A percentile compares a stretch with the other conserved stretches of the same genome.
Conservation (phyloP, 208 protist species). For the Porcisia hertigi region DNA sequence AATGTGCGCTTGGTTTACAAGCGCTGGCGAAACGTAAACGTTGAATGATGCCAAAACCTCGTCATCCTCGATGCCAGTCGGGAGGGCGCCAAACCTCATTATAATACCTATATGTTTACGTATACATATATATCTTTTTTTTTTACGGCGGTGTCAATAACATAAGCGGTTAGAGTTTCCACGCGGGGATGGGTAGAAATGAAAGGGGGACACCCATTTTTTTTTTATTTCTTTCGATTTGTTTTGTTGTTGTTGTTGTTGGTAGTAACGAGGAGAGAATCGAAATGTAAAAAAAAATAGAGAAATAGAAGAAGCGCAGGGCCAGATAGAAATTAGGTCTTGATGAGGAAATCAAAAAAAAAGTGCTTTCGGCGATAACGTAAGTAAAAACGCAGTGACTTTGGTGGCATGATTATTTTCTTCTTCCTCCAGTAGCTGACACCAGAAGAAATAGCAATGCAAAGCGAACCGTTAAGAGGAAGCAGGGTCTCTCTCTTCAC, state of each 20-base stretch:
- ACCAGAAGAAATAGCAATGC: background rate
- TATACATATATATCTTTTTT: background rate
- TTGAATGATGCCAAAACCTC: conserved; percentile 81
- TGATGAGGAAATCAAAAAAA: no score
- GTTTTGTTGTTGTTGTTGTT: background rate
- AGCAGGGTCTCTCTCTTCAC: background rate
- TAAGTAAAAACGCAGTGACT: no score
- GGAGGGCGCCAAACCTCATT: conserved; percentile 31
- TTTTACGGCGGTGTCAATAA: background rate
- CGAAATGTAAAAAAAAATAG: background rate
- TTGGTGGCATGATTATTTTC: background rate
- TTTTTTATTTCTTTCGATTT: background rate
- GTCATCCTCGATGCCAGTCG: conserved; percentile 45
- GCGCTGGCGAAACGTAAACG: conserved; percentile 66
- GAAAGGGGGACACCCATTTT: background rate
- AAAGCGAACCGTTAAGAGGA: background rate
- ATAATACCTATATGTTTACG: no score
- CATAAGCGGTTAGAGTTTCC: background rate
- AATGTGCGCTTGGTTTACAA: conserved; percentile 71
- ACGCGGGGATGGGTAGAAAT: background rate
- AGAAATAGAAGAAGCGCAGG: no score
- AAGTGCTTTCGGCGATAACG: no score
- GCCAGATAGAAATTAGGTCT: no score
- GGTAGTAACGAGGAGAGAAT: background rate
- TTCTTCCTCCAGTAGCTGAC: no score